A percentile compares a stretch with the other conserved stretches of the same genome.
Conservation (phyloP, 2,329 filamentous ascomycete species). For the Cytospora piceae region DNA sequence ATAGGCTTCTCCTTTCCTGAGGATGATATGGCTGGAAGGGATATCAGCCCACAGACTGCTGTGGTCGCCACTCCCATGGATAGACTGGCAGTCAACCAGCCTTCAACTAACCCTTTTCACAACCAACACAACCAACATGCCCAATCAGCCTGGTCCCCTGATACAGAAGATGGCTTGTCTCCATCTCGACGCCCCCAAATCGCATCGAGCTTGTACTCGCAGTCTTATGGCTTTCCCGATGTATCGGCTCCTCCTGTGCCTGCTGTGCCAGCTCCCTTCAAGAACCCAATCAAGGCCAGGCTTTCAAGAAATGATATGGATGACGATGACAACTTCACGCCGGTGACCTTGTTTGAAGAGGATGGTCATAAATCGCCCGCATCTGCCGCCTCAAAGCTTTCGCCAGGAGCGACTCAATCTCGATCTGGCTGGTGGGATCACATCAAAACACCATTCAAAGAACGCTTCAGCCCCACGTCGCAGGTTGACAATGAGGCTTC, state of each 20-base stretch:
- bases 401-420: conserved; percentile 55
- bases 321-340: conserved; percentile 55
- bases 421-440: conserved; percentile 80
- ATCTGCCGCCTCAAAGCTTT: conserved; percentile 44
- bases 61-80: conserved; percentile 46
- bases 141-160: conserved; percentile 64
- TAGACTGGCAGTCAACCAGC: conserved; percentile 31
- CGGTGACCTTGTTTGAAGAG: conserved; percentile 72
- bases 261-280: conserved; percentile 53
- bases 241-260: conserved; percentile 61
- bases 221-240: conserved; percentile 47
- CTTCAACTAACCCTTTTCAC: conserved; percentile 31
- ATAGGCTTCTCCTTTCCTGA: conserved; percentile 71
- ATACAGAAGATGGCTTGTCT: conserved; percentile 56
- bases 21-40: conserved; percentile 49
- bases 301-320: conserved; percentile 45
- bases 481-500: conserved; percentile 36
- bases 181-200: conserved; percentile 48
- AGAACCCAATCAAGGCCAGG: conserved; percentile 36
- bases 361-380: conserved; percentile 52
- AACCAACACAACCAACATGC: conserved; percentile 41
- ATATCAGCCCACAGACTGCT: conserved; percentile 56
- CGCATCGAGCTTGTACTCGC: conserved; percentile 66
- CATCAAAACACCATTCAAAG: conserved; percentile 70
- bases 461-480: conserved; percentile 46